Base-by-base conservation (phyloP, 2,329 filamentous ascomycete genomes). In the Podosphaera leucotricha region DNA sequence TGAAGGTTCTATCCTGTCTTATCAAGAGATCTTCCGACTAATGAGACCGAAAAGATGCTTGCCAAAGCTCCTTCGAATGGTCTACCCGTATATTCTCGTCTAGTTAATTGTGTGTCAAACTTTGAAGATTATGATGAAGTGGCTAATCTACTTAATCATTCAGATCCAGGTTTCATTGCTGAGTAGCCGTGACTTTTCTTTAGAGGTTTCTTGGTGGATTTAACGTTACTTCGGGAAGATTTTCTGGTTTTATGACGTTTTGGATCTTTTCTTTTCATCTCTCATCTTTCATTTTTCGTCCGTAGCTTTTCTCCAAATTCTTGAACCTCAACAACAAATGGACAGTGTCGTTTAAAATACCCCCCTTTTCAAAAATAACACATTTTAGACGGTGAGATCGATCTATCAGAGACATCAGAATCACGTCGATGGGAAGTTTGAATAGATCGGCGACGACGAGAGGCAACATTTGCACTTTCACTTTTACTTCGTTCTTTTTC, bases 361-460 rank as follows among this genome's bases (percentile, higher is more conserved):
- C 33, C 24, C 15, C 40, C 24, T 30, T 33, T 42, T 15, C 40
- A 30, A 42, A 42, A 15, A n/a, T 42, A 42, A 42, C 40, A 42
- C 40, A 42, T 42, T 42, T 42, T 42, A 16, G 40, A 42, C 1
- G 40, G 40, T 5, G 22, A 30, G 11, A 42, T 33, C 26, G 15
- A 24, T 18, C 11, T 33, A n/a, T 42, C 22, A 19, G 40, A 42
- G 22, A 42, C 40, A 15, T 42, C 40, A 33, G 40, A 42, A 42
- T 42, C 5, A 16, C 24, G 21, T 18, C 40, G 13, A 6, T 19
- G 22, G 15, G 40, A 21, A 4, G 24, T 42, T 24, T 33, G 16
- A 10, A 18, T 16, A 2, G n/a, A 16, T 30, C n/a, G 40, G n/a
- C 20, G 40, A 42, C 16, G 24, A 15, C 22, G 24, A 30, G 40